These are phyloP conservation scores for Beauveria medogensis DNA, from an alignment of 2,329 filamentous ascomycete genomes.

Conservation along the genomic window DNA sequence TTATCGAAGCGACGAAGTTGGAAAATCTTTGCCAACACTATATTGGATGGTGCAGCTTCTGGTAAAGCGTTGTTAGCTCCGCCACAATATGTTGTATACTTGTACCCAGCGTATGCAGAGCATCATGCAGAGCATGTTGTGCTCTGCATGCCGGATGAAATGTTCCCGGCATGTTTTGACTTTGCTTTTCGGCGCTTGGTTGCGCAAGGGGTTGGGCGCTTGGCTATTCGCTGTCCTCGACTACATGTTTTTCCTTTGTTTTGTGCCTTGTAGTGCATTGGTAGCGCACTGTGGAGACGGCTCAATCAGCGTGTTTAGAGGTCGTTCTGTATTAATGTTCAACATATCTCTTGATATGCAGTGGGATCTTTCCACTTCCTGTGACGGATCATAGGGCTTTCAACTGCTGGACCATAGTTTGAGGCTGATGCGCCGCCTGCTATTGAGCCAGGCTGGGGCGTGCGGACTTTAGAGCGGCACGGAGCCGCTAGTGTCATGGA, in stretches of 20 bases:
- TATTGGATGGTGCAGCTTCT: slow-evolving; percentile 98
- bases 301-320: background rate
- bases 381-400: background rate
- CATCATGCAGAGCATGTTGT: background rate
- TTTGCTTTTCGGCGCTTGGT: background rate
- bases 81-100: background rate
- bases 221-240: no score
- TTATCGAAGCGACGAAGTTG: slow-evolving; percentile 90
- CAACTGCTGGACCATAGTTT: no score
- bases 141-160: no score
- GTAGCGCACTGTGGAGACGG: background rate
- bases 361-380: background rate
- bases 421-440: no score
- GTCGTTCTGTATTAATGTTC: background rate
- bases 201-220: background rate
- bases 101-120: background rate
- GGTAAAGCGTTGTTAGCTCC: slow-evolving; percentile 42
- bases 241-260: background rate
- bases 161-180: no score
- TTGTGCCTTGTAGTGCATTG: background rate
- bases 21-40: slow-evolving; percentile 99
- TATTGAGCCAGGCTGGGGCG: no score
- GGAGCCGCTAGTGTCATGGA: no score
- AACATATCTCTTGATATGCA: background rate
- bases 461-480: no score